These are phyloP conservation scores for Nosema granulosis DNA, from an alignment of 371 early-diverging fungal genomes.

Conservation along the genomic window DNA sequence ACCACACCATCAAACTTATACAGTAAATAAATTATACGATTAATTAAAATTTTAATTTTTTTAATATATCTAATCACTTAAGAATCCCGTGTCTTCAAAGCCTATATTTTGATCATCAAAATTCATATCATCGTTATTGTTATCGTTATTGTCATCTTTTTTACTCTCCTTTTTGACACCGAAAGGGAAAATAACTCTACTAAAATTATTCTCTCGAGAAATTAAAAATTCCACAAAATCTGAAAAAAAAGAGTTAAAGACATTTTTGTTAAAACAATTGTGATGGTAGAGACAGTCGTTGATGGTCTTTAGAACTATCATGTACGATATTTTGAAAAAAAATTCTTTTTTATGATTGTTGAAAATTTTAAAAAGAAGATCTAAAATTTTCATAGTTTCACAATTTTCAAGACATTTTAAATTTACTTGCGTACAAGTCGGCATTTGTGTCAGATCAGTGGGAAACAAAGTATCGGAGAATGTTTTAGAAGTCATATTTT, in stretches of 20 bases:
- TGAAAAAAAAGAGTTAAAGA: constrained; percentile 4
- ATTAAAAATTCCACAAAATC: background rate
- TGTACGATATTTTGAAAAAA: constrained; percentile 40
- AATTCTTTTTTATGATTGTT: background rate
- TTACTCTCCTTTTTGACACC: too few species aligned
- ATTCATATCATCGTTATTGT: too few species aligned
- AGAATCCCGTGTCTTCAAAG: too few species aligned
- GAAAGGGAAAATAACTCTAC: constrained; percentile 24
- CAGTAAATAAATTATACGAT: too few species aligned
- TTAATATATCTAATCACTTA: too few species aligned
- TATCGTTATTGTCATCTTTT: background rate
- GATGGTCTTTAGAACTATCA: constrained; percentile 16
- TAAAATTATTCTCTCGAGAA: constrained; percentile 6
- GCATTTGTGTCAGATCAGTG: too few species aligned
- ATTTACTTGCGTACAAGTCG: too few species aligned
- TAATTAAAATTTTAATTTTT: too few species aligned
- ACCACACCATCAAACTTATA: too few species aligned
- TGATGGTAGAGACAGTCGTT: background rate
- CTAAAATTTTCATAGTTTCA: constrained; percentile 18
- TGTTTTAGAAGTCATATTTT: too few species aligned
- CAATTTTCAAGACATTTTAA: constrained; percentile 20
- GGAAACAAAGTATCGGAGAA: too few species aligned
- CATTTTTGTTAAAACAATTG: constrained; percentile 13
- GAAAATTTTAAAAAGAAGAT: constrained; percentile 29
- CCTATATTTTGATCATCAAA: too few species aligned